Conservation (phyloP, 2,329 filamentous ascomycete species). For the Magnaporthiopsis poae region DNA sequence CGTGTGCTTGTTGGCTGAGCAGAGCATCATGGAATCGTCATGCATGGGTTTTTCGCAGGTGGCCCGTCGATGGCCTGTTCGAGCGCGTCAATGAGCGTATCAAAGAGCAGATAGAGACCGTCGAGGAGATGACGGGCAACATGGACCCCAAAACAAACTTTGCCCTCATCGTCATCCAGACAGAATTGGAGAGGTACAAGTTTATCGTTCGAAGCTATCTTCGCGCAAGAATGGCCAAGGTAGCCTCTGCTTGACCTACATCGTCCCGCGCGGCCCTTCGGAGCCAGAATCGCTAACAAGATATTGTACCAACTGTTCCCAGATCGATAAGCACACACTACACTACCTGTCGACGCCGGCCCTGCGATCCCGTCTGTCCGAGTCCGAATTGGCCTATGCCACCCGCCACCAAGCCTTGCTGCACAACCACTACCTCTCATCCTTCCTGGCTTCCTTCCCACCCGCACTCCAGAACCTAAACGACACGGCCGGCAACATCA, state of each 20-base stretch:
- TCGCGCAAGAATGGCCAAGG: constrained; percentile 78
- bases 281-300: neutral
- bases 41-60: constrained; percentile 29
- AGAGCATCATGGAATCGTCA: constrained; percentile 1
- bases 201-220: constrained; percentile 78
- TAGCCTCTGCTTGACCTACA: constrained; percentile 26
- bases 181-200: constrained; percentile 88
- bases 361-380: constrained; percentile 56
- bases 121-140: constrained; percentile 58
- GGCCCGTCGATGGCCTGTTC: constrained; percentile 63
- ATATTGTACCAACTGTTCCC: constrained; percentile 8
- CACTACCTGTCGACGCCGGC: constrained; percentile 55
- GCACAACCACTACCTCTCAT: constrained; percentile 72
- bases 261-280: neutral
- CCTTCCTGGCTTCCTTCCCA: constrained; percentile 78
- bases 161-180: constrained; percentile 86
- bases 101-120: constrained; percentile 28
- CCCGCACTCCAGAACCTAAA: constrained; percentile 71
- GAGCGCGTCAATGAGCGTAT: constrained; percentile 65
- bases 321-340: constrained; percentile 69
- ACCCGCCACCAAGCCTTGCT: constrained; percentile 76
- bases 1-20: constrained; percentile 3
- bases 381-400: constrained; percentile 71
- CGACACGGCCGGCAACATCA: constrained; percentile 78
- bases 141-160: constrained; percentile 90